Conservation (phyloP, 2,329 filamentous ascomycete genomes). For the Amauroascus verrucosus region DNA sequence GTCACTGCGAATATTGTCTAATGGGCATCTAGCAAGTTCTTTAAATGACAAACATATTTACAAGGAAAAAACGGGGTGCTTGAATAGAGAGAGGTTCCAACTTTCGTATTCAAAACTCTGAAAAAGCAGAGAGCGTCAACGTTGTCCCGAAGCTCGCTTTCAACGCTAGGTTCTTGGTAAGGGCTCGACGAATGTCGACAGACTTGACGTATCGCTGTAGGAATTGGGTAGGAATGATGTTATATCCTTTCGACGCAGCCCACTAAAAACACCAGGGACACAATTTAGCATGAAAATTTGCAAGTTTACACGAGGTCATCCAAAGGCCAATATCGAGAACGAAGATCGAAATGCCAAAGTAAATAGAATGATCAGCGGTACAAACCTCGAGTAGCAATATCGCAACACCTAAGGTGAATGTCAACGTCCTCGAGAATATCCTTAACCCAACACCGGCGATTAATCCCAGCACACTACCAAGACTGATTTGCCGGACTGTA, state of each 20-base stretch:
- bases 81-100: neutral
- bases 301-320: neutral
- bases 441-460: constrained; percentile 35
- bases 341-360: too few species aligned
- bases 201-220: constrained; percentile 35
- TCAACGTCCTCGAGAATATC: constrained; percentile 37
- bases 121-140: constrained; percentile 39
- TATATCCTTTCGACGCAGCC: constrained; percentile 39
- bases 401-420: constrained; percentile 36
- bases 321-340: neutral
- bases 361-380: constrained; percentile 1
- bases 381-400: constrained; percentile 38
- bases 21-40: too few species aligned
- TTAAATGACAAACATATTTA: too few species aligned
- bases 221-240: constrained; percentile 33
- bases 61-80: too few species aligned
- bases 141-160: constrained; percentile 39
- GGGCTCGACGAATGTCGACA: constrained; percentile 30
- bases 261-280: constrained; percentile 24
- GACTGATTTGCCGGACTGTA: constrained; percentile 36
- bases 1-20: too few species aligned
- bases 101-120: constrained; percentile 26
- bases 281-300: neutral
- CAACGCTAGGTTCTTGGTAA: constrained; percentile 35
- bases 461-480: constrained; percentile 38